Evolutionary conservation across 1,284 basidiomycete genomes (phyloP).

Genomic region (Tilletiopsis washingtonensis): DNA sequence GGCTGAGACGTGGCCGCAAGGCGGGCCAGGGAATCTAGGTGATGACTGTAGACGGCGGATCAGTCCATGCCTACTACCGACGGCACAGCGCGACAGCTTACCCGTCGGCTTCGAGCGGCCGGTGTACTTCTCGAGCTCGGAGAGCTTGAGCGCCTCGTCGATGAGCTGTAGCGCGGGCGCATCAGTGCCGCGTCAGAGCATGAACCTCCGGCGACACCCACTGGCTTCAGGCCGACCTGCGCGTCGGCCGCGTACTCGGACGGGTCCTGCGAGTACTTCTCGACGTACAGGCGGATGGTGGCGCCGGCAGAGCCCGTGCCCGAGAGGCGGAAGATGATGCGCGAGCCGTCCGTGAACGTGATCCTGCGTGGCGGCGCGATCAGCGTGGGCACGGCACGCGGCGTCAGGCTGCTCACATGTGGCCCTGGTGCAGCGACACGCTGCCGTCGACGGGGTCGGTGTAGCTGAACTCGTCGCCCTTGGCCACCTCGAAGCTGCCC

Average conservation of each 20-base stretch:
- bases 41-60: too few species aligned
- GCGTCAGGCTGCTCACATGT: too few species aligned
- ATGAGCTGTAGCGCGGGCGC: too few species aligned
- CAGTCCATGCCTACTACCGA: too few species aligned
- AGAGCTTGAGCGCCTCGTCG: constrained; percentile 74
- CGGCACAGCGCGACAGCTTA: too few species aligned
- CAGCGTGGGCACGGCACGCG: too few species aligned
- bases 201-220: too few species aligned
- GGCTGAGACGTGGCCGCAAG: too few species aligned
- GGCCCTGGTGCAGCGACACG: constrained; percentile 89
- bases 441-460: constrained; percentile 93
- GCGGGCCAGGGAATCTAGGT: too few species aligned
- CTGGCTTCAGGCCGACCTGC: constrained; percentile 84
- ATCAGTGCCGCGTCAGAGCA: too few species aligned
- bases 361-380: too few species aligned
- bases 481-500: constrained; percentile 68
- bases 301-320: constrained; percentile 94
- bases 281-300: constrained; percentile 56
- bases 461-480: constrained; percentile 83
- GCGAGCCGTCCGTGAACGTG: constrained; percentile 78
- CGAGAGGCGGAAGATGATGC: constrained; percentile 89
- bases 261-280: constrained; percentile 74
- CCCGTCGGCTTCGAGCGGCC: constrained; percentile 83
- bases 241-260: constrained; percentile 68
- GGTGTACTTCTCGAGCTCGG: constrained; percentile 79